Percentiles rank a stretch among this genome's conserved stretches.
phyloP scores from a whole-genome alignment of 257 asterid species.

The Nicotiana paniculata region DNA sequence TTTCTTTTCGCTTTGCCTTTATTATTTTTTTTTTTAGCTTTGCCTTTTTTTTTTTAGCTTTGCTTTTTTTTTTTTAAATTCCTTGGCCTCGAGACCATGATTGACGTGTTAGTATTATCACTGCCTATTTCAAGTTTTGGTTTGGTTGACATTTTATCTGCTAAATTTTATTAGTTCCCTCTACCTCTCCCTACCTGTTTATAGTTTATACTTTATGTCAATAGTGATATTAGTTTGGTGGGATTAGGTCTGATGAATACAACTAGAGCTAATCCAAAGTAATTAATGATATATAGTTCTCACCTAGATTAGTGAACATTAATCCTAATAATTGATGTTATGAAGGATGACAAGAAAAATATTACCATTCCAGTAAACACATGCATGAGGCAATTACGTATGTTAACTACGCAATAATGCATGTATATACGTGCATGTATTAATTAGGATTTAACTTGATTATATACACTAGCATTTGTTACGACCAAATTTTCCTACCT shows the following conservation, averaged over 20 bases:
- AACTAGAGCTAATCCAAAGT: neutral
- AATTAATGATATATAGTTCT: neutral
- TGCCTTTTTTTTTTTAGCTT: too few relatives aligned
- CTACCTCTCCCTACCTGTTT: neutral
- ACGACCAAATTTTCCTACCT: too few relatives aligned
- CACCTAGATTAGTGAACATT: neutral
- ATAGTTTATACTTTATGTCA: neutral
- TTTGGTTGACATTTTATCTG: conserved; percentile 5
- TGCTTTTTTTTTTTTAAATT: too few relatives aligned
- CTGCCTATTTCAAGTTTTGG: conserved; percentile 3
- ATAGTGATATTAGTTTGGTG: neutral
- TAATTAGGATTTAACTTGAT: too few relatives aligned
- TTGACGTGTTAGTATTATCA: neutral
- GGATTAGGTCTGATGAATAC: neutral
- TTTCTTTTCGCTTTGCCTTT: too few relatives aligned
- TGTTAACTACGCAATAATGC: neutral
- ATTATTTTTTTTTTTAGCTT: too few relatives aligned
- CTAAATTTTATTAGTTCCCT: neutral
- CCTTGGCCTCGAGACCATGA: neutral
- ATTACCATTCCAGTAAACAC: neutral
- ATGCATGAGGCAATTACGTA: neutral
- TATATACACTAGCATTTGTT: too few relatives aligned
- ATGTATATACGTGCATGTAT: too few relatives aligned
- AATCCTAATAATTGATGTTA: neutral
- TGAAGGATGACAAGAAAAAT: neutral